These are phyloP conservation scores for Colletotrichum paranaense DNA, from an alignment of 2,329 filamentous ascomycete genomes.

Conservation along the genomic window DNA sequence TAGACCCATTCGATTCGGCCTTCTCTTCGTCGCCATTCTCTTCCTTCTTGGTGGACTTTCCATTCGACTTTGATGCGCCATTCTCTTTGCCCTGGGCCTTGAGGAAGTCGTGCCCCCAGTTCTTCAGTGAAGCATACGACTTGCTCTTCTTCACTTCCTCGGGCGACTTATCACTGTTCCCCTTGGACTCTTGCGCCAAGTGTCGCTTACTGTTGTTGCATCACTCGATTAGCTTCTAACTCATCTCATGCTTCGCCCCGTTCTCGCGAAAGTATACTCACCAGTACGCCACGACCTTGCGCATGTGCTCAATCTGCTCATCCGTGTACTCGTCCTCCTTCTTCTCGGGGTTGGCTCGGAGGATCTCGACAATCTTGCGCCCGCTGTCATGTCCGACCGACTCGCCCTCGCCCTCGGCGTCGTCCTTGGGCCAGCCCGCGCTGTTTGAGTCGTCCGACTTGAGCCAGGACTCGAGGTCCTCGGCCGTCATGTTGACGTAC, in stretches of 20 bases:
- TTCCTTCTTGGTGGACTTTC: slow-evolving; percentile 1
- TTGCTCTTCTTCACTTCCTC: slow-evolving; percentile 60
- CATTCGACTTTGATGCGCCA: not conserved
- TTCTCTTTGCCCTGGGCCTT: slow-evolving; percentile 48
- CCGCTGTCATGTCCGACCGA: slow-evolving; percentile 73
- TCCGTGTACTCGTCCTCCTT: slow-evolving; percentile 67
- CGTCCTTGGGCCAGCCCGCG: slow-evolving; percentile 70
- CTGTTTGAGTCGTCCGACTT: slow-evolving; percentile 66
- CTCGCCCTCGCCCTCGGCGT: slow-evolving; percentile 65
- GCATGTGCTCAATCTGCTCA: slow-evolving; percentile 67
- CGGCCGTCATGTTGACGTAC: slow-evolving; percentile 73
- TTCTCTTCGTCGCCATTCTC: slow-evolving; percentile 2
- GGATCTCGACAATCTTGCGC: slow-evolving; percentile 71
- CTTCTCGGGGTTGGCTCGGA: slow-evolving; percentile 71
- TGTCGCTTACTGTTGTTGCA: slow-evolving; percentile 63
- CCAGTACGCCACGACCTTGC: slow-evolving; percentile 72
- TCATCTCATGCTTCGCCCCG: not conserved
- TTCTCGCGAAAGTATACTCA: slow-evolving; percentile 37
- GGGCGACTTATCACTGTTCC: slow-evolving; percentile 62
- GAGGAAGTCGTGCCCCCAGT: slow-evolving; percentile 68
- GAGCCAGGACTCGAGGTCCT: slow-evolving; percentile 72
- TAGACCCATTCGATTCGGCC: slow-evolving; percentile 8
- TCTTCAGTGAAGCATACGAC: slow-evolving; percentile 70
- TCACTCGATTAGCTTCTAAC: not conserved
- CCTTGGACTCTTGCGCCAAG: slow-evolving; percentile 71